Conservation (phyloP, 2,329 filamentous ascomycete species). For the Gremmenia infestans region DNA sequence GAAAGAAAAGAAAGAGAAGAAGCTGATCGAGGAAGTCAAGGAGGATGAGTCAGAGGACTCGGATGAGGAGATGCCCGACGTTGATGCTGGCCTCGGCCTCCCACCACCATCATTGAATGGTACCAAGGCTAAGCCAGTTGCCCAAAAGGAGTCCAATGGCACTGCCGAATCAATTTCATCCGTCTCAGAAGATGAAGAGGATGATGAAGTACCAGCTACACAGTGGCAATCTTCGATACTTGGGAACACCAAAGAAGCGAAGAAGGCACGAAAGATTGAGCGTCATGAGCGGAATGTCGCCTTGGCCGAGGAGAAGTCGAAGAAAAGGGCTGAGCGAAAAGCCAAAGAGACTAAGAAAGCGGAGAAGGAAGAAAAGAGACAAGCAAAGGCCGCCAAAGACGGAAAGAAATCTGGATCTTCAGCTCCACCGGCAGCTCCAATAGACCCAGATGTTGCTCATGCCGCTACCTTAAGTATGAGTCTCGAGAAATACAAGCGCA, state of each 20-base stretch:
- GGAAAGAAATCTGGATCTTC: slow-evolving; percentile 15
- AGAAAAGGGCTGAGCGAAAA: slow-evolving; percentile 34
- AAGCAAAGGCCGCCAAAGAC: slow-evolving; percentile 29
- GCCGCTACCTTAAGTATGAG: slow-evolving; percentile 65
- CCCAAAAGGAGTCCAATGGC: slow-evolving; percentile 6
- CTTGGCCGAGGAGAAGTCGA: slow-evolving; percentile 35
- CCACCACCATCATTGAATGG: slow-evolving; percentile 17
- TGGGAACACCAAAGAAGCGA: slow-evolving; percentile 26
- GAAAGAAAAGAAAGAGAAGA: slow-evolving; percentile 42
- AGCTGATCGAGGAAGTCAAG: slow-evolving; percentile 22
- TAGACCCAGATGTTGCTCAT: slow-evolving; percentile 40
- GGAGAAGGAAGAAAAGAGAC: slow-evolving; percentile 34
- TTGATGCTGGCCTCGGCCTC: slow-evolving; percentile 16
- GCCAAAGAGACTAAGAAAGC: slow-evolving; percentile 19
- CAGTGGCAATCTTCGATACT: slow-evolving; percentile 17
- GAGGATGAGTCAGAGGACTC: slow-evolving; percentile 20
- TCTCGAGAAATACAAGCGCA: slow-evolving; percentile 72
- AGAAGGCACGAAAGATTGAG: slow-evolving; percentile 25
- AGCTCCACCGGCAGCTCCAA: slow-evolving; percentile 37
- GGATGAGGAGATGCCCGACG: slow-evolving; percentile 29
- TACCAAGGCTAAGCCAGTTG: slow-evolving; percentile 21
- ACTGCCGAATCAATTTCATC: slow-evolving; percentile 6
- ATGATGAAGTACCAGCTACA: slow-evolving; percentile 6
- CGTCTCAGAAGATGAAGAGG: slow-evolving; percentile 12
- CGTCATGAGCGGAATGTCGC: slow-evolving; percentile 28